A percentile compares a stretch with the other conserved stretches of the same genome.
These are phyloP conservation scores for Aspergillus chevalieri DNA, from an alignment of 2,329 filamentous ascomycete species.

Conservation along the genomic window DNA sequence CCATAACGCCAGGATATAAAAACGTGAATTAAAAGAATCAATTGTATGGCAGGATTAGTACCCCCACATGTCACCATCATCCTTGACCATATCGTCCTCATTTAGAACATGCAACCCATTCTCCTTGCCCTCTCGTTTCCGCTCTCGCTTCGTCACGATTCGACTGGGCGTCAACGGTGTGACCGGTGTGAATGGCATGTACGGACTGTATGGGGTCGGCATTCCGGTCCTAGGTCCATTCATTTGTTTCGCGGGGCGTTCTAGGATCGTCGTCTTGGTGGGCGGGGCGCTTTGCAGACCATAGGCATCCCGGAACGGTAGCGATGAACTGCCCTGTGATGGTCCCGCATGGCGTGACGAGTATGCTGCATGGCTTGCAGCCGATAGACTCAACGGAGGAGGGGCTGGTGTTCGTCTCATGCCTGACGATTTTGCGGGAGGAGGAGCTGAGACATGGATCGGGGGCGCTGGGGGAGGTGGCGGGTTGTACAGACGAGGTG, in stretches of 20 bases:
- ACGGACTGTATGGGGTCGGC: constrained; percentile 46
- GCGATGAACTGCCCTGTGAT: constrained; percentile 15
- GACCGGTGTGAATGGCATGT: constrained; percentile 47
- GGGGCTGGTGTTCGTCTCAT: constrained; percentile 18
- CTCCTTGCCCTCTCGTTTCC: constrained; percentile 36
- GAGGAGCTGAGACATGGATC: constrained; percentile 30
- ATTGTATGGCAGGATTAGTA: constrained; percentile 7
- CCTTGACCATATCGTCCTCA: constrained; percentile 43
- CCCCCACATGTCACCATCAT: constrained; percentile 43
- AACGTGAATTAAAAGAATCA: not conserved
- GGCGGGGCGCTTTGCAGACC: constrained; percentile 39
- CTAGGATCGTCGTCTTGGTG: constrained; percentile 46
- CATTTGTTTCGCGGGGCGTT: constrained; percentile 32
- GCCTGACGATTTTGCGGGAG: constrained; percentile 10
- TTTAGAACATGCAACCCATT: constrained; percentile 40
- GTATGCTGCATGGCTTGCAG: constrained; percentile 14
- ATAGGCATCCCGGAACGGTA: constrained; percentile 42
- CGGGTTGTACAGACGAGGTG: constrained; percentile 52
- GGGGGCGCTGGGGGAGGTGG: constrained; percentile 46
- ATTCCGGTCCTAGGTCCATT: constrained; percentile 42
- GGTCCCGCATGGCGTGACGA: not conserved
- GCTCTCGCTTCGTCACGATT: constrained; percentile 40
- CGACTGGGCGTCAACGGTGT: constrained; percentile 45
- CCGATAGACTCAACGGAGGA: constrained; percentile 26
- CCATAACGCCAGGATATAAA: not conserved